Evolutionary conservation across 140 eudicot genomes (phyloP).

Genomic region (Ambrosia hybrid): DNA sequence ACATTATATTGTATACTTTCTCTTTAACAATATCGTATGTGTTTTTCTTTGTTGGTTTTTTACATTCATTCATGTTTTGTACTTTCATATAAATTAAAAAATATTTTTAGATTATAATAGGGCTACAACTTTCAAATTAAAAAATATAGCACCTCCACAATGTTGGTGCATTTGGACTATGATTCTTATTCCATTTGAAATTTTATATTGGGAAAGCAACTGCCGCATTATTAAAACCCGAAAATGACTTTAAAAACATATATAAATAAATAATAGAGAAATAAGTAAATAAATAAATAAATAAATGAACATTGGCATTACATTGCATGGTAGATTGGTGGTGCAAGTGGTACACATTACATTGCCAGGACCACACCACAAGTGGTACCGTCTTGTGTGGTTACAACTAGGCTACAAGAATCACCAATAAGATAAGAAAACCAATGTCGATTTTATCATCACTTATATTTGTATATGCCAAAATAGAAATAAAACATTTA

Average conservation of each 20-base stretch:
- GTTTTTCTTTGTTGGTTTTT: neutral
- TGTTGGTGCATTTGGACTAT: conserved; percentile 28
- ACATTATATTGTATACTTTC: too few relatives aligned
- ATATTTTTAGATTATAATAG: neutral
- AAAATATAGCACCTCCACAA: conserved; percentile 25
- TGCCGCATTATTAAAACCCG: neutral
- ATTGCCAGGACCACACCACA: conserved; percentile 33
- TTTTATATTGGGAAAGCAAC: conserved; percentile 11
- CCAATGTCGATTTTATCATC: conserved; percentile 41
- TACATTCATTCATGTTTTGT: neutral
- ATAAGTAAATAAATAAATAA: conserved; percentile 6
- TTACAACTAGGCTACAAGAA: conserved; percentile 32
- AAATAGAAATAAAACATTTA: too few relatives aligned
- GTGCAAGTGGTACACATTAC: conserved; percentile 33
- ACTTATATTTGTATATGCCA: neutral
- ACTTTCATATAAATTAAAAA: neutral
- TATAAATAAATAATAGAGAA: neutral
- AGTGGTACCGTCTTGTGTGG: conserved; percentile 35
- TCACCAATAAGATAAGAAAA: conserved; percentile 28
- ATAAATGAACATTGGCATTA: conserved; percentile 24
- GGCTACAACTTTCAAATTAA: conserved; percentile 1
- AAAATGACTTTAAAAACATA: neutral
- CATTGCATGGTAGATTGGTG: conserved; percentile 29
- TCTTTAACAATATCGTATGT: too few relatives aligned
- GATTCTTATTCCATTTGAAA: conserved; percentile 29